Evolutionary conservation across 2,329 filamentous ascomycete species (phyloP), one percentile per base, ranked within the genome.

Genomic region (Penicillium sp.): DNA sequence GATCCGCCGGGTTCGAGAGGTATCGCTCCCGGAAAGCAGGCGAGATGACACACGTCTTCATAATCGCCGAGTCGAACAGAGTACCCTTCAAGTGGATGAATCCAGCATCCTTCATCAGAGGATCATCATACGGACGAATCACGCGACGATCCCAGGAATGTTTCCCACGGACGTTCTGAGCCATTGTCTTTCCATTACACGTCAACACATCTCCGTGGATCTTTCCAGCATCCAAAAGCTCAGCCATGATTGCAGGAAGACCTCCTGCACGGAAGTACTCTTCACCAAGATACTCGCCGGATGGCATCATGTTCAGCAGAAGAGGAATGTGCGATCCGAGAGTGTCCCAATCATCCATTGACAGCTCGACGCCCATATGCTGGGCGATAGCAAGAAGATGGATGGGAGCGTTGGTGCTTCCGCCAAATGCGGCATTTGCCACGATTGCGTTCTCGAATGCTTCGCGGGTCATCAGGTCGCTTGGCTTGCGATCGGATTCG

Each of bases 391-490:
- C 82, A 37, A 78, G 80, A 46, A 84, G 69, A 63, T 84, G 82
- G 47, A 84, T 82, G 0, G 81, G 81, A 0, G 81, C 81, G 57
- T 84, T 84, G 4, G 81, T 83, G 58, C 79, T 82, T 14, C 82
- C 82, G 25, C 82, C 82, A 51, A 84, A 82, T 20, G 81, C 81
- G 1, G 79, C 81, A 57, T 82, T 83, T 41, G 75, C 76, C 6
- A 79, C 78, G 26, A 84, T 81, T 6, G 79, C 81, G 56, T 84
- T 84, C 67, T 84, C 81, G 54, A 84, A 84, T 0, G 82, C 80
- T 53, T 78, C 67, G 3, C 80, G 73, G 0, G 81, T 83, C 77
- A 84, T 77, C 62, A 84, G 79, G 55, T 84, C 81, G 58, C 76
- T 80, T 2, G 81, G 81, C 56, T 78, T 80, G 27, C 75, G 71